These are phyloP conservation scores for Coccinonectria pachysandricola DNA, from an alignment of 2,329 filamentous ascomycete genomes.

Conservation along the genomic window DNA sequence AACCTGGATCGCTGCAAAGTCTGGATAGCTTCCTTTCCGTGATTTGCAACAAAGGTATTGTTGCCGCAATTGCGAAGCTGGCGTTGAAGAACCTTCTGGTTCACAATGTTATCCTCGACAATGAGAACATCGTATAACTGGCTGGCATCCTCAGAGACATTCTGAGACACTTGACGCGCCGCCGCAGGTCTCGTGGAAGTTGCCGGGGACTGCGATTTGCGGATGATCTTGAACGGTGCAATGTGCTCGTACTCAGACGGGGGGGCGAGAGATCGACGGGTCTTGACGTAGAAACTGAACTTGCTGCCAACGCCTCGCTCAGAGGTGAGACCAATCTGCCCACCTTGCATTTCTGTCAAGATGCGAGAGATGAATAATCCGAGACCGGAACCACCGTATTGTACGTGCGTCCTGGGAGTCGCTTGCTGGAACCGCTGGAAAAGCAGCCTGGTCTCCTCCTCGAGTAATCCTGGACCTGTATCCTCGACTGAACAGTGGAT, in stretches of 20 bases:
- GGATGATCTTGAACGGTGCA: constrained; percentile 25
- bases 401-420: constrained; percentile 58
- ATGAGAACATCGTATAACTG: constrained; percentile 47
- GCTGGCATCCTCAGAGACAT: constrained; percentile 7
- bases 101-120: constrained; percentile 59
- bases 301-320: constrained; percentile 58
- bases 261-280: constrained; percentile 42
- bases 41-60: constrained; percentile 52
- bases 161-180: constrained; percentile 8
- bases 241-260: constrained; percentile 27
- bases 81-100: constrained; percentile 53
- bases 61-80: constrained; percentile 52
- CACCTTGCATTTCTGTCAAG: constrained; percentile 66
- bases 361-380: constrained; percentile 69
- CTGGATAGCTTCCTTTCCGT: constrained; percentile 52
- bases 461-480: constrained; percentile 56
- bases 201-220: constrained; percentile 17
- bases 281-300: constrained; percentile 68
- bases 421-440: constrained; percentile 63
- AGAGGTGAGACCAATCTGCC: constrained; percentile 64
- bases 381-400: constrained; percentile 60
- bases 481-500: constrained; percentile 64
- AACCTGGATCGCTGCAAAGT: constrained; percentile 45
- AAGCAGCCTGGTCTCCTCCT: constrained; percentile 54
- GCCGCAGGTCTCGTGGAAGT: constrained; percentile 10